Evolutionary conservation across 441 rosid genomes (phyloP).

Genomic region (Dalechampia spathulata): DNA sequence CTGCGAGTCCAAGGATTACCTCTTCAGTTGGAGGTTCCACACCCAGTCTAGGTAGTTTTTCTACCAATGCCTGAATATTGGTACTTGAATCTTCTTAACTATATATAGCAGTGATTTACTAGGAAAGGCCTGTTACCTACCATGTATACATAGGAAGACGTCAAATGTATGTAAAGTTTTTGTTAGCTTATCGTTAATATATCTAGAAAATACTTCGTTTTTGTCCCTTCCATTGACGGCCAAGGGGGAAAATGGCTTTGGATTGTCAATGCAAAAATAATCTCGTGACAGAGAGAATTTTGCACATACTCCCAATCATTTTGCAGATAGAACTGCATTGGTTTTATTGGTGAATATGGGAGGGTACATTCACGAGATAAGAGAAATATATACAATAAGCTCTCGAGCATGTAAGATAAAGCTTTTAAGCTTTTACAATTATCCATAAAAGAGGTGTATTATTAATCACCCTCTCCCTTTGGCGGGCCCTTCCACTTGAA

Average conservation of each 20-base stretch:
- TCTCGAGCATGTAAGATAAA: neutral
- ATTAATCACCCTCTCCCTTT: neutral
- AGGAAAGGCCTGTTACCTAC: neutral
- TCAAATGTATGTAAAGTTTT: slow-evolving; percentile 9
- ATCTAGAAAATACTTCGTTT: neutral
- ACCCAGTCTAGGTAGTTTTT: slow-evolving; percentile 25
- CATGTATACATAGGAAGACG: slow-evolving; percentile 9
- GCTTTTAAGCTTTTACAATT: neutral
- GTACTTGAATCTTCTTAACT: neutral
- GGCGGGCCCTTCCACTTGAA: slow-evolving; percentile 57
- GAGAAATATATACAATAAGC: neutral
- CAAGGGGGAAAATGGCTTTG: neutral
- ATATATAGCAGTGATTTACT: slow-evolving; percentile 1
- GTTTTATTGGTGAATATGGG: neutral
- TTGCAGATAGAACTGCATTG: neutral
- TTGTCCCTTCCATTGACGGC: too few relatives aligned
- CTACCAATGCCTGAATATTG: slow-evolving; percentile 19
- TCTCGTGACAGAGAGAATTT: neutral
- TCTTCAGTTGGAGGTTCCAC: slow-evolving; percentile 76
- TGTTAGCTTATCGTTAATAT: slow-evolving; percentile 10
- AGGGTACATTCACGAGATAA: too few relatives aligned
- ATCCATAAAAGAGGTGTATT: too few relatives aligned
- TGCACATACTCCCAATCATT: neutral
- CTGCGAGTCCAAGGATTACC: slow-evolving; percentile 62
- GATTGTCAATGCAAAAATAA: neutral